phyloP scores from a whole-genome alignment of 179 eudicot species.

The Patellifolia procumbens region DNA sequence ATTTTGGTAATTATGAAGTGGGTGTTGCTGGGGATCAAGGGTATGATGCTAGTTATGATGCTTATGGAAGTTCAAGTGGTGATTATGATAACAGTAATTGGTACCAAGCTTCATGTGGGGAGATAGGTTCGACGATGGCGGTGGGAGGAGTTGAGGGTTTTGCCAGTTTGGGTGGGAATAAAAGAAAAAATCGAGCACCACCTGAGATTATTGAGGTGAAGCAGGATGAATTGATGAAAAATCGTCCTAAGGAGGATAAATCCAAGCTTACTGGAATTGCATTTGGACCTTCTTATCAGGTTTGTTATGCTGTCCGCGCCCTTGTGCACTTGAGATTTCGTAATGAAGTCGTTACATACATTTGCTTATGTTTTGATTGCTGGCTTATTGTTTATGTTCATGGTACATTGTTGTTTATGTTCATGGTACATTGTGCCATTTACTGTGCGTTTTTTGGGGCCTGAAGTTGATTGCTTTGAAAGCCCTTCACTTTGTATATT shows the following conservation, averaged over 20 bases:
- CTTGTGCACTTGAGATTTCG: background rate
- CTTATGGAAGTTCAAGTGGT: constrained; percentile 27
- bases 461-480: constrained; percentile 1
- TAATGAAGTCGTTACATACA: background rate
- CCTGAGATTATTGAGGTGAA: constrained; percentile 77
- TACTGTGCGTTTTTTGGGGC: background rate
- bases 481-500: background rate
- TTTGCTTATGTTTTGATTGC: background rate
- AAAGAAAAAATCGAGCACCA: constrained; percentile 66
- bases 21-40: constrained; percentile 23
- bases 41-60: constrained; percentile 26
- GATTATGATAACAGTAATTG: constrained; percentile 40
- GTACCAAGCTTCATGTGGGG: constrained; percentile 24
- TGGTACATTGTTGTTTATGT: too few relatives aligned
- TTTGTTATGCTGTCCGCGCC: constrained; percentile 18
- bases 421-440: background rate
- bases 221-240: constrained; percentile 91
- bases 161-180: constrained; percentile 55
- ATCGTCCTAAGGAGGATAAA: constrained; percentile 79
- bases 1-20: constrained; percentile 26
- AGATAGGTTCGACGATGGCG: background rate
- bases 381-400: background rate
- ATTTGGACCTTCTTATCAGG: constrained; percentile 95
- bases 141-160: constrained; percentile 36
- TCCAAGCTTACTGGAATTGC: constrained; percentile 74